phyloP scores from a whole-genome alignment of 176 grass and related monocot species.

The Rhynchospora pubera region DNA sequence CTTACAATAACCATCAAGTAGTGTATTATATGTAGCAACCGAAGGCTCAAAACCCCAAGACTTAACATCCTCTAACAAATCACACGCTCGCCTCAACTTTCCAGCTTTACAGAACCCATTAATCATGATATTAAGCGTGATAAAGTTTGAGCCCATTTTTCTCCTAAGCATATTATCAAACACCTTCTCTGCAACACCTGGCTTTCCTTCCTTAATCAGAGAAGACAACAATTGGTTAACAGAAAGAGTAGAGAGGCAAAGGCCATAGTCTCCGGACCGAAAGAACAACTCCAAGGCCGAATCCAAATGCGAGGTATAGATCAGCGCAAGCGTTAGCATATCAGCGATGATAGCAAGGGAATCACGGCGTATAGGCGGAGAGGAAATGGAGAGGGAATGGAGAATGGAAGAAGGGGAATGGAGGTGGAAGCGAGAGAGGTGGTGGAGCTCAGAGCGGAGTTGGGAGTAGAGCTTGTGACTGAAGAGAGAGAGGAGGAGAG shows the following conservation, averaged over 20 bases:
- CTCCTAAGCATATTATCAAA: slow-evolving; percentile 51
- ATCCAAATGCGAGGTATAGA: slow-evolving; percentile 28
- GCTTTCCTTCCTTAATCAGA: slow-evolving; percentile 39
- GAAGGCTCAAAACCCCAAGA: slow-evolving; percentile 62
- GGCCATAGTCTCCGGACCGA: slow-evolving; percentile 30
- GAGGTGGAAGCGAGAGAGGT: slow-evolving; percentile 29
- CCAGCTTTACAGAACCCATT: slow-evolving; percentile 60
- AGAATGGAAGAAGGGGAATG: slow-evolving; percentile 51
- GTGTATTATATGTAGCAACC: slow-evolving; percentile 55
- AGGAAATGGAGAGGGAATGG: slow-evolving; percentile 35
- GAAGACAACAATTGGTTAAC: slow-evolving; percentile 50
- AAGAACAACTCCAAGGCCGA: slow-evolving; percentile 49
- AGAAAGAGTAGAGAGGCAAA: slow-evolving; percentile 54
- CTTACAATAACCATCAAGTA: slow-evolving; percentile 68
- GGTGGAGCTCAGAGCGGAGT: slow-evolving; percentile 68
- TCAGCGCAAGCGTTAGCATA: slow-evolving; percentile 50
- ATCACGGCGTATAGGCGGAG: slow-evolving; percentile 11
- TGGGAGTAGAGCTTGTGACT: slow-evolving; percentile 33
- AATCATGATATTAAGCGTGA: slow-evolving; percentile 79
- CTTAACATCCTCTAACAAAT: slow-evolving; percentile 64
- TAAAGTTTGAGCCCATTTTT: slow-evolving; percentile 41
- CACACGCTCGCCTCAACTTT: slow-evolving; percentile 54
- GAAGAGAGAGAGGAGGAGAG: slow-evolving; percentile 62
- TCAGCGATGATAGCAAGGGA: slow-evolving; percentile 59
- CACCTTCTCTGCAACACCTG: slow-evolving; percentile 37